Percentiles rank a stretch among this genome's conserved stretches.
Conservation (phyloP, 2,329 filamentous ascomycete species). For the Pyrenochaeta sp. region DNA sequence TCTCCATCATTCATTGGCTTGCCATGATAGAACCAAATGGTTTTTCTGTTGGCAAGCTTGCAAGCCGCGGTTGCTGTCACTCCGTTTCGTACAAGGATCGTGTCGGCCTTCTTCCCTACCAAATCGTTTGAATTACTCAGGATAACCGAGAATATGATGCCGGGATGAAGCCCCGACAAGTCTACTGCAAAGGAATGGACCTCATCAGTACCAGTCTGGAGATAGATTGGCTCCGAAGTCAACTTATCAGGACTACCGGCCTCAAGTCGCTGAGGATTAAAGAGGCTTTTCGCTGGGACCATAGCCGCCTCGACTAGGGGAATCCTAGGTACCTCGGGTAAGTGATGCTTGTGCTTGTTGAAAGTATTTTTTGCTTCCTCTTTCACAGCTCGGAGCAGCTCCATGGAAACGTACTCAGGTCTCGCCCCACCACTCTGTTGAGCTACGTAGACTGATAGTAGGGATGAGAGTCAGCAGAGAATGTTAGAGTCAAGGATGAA, state of each 20-base stretch:
- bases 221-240: slow-evolving; percentile 8
- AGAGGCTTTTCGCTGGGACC: slow-evolving; percentile 5
- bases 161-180: slow-evolving; percentile 3
- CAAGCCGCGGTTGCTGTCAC: slow-evolving; percentile 8
- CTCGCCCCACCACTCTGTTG: background rate
- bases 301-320: slow-evolving; percentile 5
- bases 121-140: slow-evolving; percentile 3
- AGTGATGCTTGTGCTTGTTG: background rate
- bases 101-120: slow-evolving; percentile 2
- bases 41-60: slow-evolving; percentile 2
- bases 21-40: slow-evolving; percentile 10
- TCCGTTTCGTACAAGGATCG: slow-evolving; percentile 8
- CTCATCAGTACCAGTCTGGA: slow-evolving; percentile 6
- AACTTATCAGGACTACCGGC: slow-evolving; percentile 2
- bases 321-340: slow-evolving; percentile 6
- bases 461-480: background rate
- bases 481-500: background rate
- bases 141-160: slow-evolving; percentile 5
- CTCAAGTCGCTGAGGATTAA: background rate
- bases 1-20: slow-evolving; percentile 15
- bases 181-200: slow-evolving; percentile 10
- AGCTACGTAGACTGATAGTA: slow-evolving; percentile 1
- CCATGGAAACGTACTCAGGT: slow-evolving; percentile 10
- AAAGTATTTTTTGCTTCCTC: slow-evolving; percentile 2
- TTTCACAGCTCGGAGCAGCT: slow-evolving; percentile 1